phyloP scores from a whole-genome alignment of 441 rosid genomes.

The Pelargonium fulgidum region DNA sequence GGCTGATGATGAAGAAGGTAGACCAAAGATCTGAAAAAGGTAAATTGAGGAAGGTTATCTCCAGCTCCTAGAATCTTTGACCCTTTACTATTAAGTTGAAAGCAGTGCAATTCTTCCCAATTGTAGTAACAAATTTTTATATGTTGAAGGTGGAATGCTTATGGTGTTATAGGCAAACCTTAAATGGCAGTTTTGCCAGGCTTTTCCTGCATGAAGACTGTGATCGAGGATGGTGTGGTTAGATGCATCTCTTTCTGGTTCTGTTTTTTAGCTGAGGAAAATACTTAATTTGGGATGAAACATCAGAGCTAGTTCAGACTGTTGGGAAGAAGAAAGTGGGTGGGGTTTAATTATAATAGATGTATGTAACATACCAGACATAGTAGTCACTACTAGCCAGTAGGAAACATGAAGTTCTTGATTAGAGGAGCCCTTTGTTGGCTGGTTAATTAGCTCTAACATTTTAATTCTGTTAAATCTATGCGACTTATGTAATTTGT shows the following conservation, averaged over 20 bases:
- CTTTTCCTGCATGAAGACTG: conserved; percentile 7
- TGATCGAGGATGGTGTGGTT: conserved; percentile 1
- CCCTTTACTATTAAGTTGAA: too few species aligned
- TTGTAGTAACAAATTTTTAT: background rate
- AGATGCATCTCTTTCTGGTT: background rate
- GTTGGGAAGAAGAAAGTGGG: conserved; percentile 2
- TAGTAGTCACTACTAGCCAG: background rate
- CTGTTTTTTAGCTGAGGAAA: conserved; percentile 10
- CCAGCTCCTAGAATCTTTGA: too few species aligned
- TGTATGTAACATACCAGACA: background rate
- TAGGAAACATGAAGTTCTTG: conserved; percentile 5
- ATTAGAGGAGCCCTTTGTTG: background rate
- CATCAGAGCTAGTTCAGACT: background rate
- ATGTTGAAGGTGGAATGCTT: background rate
- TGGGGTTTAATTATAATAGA: background rate
- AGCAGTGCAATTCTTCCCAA: background rate
- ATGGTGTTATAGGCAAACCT: background rate
- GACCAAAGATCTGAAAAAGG: conserved; percentile 15
- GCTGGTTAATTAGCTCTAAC: too few species aligned
- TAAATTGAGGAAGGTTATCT: conserved; percentile 14
- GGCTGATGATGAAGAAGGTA: conserved; percentile 34
- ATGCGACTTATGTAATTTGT: too few species aligned
- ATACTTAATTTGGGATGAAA: background rate
- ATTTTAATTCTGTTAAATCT: too few species aligned
- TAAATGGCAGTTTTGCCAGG: background rate